Evolutionary conservation across 2,329 filamentous ascomycete genomes (phyloP).

Genomic region (Cladophialophora yegresii): DNA sequence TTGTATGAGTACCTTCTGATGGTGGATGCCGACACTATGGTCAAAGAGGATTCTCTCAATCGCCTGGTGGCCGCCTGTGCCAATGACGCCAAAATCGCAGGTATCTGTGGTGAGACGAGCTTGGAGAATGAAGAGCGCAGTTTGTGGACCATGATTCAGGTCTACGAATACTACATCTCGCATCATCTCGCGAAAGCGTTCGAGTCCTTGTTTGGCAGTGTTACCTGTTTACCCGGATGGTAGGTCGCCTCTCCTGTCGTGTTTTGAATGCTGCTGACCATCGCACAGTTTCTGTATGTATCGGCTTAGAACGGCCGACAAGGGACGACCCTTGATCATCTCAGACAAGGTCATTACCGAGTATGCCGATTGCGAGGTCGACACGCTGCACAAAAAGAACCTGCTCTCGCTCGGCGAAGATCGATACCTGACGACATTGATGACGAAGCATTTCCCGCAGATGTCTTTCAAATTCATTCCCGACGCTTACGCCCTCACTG

Average conservation of each 20-base stretch:
- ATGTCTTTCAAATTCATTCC: slow-evolving; percentile 97
- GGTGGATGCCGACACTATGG: slow-evolving; percentile 96
- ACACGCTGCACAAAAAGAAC: slow-evolving; percentile 95
- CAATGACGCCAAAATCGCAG: slow-evolving; percentile 92
- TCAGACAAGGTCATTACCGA: slow-evolving; percentile 83
- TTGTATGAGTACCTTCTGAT: slow-evolving; percentile 96
- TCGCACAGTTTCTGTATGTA: slow-evolving; percentile 92
- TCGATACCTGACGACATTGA: slow-evolving; percentile 93
- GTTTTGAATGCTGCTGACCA: slow-evolving; percentile 43
- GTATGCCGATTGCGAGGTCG: slow-evolving; percentile 84
- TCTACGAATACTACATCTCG: slow-evolving; percentile 99
- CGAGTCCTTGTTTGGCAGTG: slow-evolving; percentile 94
- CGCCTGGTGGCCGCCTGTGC: slow-evolving; percentile 88
- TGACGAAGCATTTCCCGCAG: slow-evolving; percentile 94
- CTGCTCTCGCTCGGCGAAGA: slow-evolving; percentile 90
- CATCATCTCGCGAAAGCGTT: slow-evolving; percentile 97
- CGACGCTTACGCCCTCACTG: slow-evolving; percentile 89
- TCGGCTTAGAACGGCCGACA: slow-evolving; percentile 87
- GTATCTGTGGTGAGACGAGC: slow-evolving; percentile 95
- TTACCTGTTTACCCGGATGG: slow-evolving; percentile 99
- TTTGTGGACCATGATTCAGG: slow-evolving; percentile 99
- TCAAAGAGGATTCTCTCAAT: slow-evolving; percentile 88
- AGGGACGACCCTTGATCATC: slow-evolving; percentile 91
- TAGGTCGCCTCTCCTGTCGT: slow-evolving; percentile 55
- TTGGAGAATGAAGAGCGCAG: slow-evolving; percentile 91